Conservation (phyloP, 139 green algal genomes). For the Tetraselmis striata region DNA sequence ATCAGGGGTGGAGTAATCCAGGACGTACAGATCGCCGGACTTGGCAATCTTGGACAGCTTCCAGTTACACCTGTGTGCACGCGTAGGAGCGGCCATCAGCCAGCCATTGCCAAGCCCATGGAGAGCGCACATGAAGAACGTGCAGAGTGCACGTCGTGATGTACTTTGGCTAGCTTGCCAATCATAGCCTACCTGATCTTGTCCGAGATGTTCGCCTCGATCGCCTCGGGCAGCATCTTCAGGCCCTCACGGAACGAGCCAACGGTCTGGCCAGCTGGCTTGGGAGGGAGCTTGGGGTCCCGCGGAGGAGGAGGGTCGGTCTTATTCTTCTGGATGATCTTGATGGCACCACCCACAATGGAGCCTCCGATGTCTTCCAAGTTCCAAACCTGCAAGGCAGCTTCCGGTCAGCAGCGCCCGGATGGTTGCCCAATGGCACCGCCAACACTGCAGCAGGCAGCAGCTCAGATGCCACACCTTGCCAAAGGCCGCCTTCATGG, state of each 20-base stretch:
- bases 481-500: slow-evolving; percentile 93
- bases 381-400: neutral
- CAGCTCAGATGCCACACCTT: too few species aligned
- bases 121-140: too few species aligned
- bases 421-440: too few species aligned
- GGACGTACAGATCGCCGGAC: slow-evolving; percentile 25
- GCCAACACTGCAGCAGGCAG: too few species aligned
- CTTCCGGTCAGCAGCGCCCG: too few species aligned
- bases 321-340: slow-evolving; percentile 38
- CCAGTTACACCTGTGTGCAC: slow-evolving; percentile 63
- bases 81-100: too few species aligned
- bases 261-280: slow-evolving; percentile 90
- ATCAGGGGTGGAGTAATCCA: slow-evolving; percentile 85
- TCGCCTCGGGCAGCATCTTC: slow-evolving; percentile 82
- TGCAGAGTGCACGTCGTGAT: too few species aligned
- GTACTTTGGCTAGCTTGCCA: too few species aligned
- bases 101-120: too few species aligned
- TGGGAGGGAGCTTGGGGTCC: slow-evolving; percentile 81
- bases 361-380: slow-evolving; percentile 40
- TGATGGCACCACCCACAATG: slow-evolving; percentile 33
- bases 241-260: slow-evolving; percentile 88
- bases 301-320: slow-evolving; percentile 72
- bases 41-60: slow-evolving; percentile 72
- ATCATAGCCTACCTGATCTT: slow-evolving; percentile 34
- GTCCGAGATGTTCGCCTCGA: slow-evolving; percentile 58